Evolutionary conservation across 129 eudicot genomes (phyloP).

Genomic region (Centrapalus pauciflorus): DNA sequence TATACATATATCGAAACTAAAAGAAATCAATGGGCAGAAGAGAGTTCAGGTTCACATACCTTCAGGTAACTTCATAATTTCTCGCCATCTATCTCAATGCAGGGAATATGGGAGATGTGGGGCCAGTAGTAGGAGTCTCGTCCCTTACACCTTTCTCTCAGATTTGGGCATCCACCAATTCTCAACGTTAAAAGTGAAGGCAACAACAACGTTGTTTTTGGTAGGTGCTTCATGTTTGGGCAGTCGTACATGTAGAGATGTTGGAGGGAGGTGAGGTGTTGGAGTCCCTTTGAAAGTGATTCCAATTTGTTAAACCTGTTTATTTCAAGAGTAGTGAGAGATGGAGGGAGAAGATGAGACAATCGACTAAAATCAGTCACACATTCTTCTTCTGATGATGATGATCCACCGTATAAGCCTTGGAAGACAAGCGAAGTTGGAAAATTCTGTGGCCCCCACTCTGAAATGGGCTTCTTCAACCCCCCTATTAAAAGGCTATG

Average conservation of each 20-base stretch:
- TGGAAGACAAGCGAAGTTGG: slow-evolving; percentile 5
- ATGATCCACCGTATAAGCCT: not conserved
- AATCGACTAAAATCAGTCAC: not conserved
- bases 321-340: not conserved
- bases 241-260: not conserved
- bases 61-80: too few relatives aligned
- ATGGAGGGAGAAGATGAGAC: not conserved
- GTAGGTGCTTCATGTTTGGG: not conserved
- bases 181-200: not conserved
- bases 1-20: too few relatives aligned
- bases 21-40: too few relatives aligned
- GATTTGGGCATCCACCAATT: not conserved
- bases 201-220: not conserved
- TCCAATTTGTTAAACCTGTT: not conserved
- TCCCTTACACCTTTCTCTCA: not conserved
- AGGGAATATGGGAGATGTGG: slow-evolving; percentile 5
- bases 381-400: too few relatives aligned
- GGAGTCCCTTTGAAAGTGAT: not conserved
- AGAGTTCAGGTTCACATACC: too few relatives aligned
- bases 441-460: slow-evolving; percentile 11
- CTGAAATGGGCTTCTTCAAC: not conserved
- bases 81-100: not conserved
- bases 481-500: not conserved
- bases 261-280: slow-evolving; percentile 9
- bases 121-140: slow-evolving; percentile 11